Evolutionary conservation across 768 basidiomycete species (phyloP), one percentile per base, ranked within the genome.

Genomic region (Mycena metata): DNA sequence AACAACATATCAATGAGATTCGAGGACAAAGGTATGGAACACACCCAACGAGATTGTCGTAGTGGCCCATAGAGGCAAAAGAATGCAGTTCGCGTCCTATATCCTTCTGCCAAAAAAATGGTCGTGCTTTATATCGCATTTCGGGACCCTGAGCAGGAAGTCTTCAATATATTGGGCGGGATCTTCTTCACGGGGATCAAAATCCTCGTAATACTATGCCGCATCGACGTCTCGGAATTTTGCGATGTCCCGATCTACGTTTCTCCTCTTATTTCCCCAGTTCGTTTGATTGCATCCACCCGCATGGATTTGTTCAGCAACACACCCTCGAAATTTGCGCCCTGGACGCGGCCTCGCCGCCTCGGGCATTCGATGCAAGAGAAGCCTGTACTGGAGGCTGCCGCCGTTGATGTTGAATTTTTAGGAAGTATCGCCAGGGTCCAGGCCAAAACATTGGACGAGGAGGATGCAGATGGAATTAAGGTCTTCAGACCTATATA

Each of bases 41-140:
- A 51, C 49, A 51, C 49, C 49, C 49, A 51, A 51, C 49, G 49
- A 52, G 51, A 52, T 52, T 30, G 51, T 52, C 51, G 51, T 52
- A 52, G 26, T 52, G 51, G 30, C 51, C 26, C 51, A 52, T 52
- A 30, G 51, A 52, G 51, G 51, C 30, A 52, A 52, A 52, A n/a
- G 10, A 52, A 52, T 52, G 51, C 51, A 52, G 51, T 52, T 52
- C 51, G 51, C 30, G 19, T 52, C 51, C 26, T 52, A 33, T 52
- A 52, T 52, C 11, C 51, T 52, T 52, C 46, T 47, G 46, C 46
- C 46, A n/a, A 47, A 47, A 47, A 47, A 47, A 47, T 10, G 45
- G 21, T 47, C 21, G 46, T 47, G 21, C 21, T 47, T 47, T 21
- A 23, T 21, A 47, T 23, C 46, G n/a, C 21, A n/a, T n/a, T n/a